Evolutionary conservation across 208 protist species (phyloP).

Genomic region (Acanthamoeba royreba): DNA sequence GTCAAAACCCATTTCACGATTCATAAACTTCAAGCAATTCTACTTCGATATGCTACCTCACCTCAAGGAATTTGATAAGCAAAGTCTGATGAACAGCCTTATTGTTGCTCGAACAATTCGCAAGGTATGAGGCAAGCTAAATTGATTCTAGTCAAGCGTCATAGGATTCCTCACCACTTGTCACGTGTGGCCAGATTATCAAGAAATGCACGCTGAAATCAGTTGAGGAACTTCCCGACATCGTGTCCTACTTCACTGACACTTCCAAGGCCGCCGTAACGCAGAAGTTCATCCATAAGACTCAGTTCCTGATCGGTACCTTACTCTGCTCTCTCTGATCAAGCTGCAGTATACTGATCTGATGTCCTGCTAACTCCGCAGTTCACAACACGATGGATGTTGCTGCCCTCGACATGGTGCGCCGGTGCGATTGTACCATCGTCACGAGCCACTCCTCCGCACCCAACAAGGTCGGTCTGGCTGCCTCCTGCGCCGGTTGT

Average conservation of each 20-base stretch:
- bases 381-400: slow-evolving; percentile 46
- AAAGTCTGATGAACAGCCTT: background rate
- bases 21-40: slow-evolving; percentile 25
- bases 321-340: background rate
- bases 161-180: background rate
- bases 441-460: background rate
- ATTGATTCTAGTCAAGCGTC: background rate
- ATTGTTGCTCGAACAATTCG: background rate
- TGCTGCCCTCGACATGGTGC: slow-evolving; percentile 15
- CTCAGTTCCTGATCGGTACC: slow-evolving; percentile 40
- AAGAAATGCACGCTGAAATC: background rate
- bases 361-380: too few species aligned
- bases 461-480: background rate
- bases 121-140: background rate
- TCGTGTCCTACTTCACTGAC: slow-evolving; percentile 18
- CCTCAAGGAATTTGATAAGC: background rate
- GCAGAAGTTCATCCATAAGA: background rate
- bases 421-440: background rate
- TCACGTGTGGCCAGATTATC: background rate
- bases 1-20: background rate
- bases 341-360: background rate
- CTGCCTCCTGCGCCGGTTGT: slow-evolving; percentile 4
- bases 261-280: background rate
- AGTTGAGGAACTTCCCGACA: slow-evolving; percentile 10
- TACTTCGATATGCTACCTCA: slow-evolving; percentile 3